These are phyloP conservation scores for Lepidium sativum DNA, from an alignment of 345 rosid genomes.

Conservation along the genomic window DNA sequence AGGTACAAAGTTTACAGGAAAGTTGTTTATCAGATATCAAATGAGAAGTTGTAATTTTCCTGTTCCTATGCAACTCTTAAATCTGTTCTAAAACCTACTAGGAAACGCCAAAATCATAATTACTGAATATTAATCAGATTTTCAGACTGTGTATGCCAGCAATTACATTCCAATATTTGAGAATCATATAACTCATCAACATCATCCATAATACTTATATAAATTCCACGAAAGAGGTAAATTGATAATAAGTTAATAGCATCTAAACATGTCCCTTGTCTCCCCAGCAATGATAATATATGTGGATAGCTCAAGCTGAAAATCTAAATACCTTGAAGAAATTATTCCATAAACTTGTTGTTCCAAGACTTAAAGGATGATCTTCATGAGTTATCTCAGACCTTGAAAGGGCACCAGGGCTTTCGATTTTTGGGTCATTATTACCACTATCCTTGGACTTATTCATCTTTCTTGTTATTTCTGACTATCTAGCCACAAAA, in stretches of 20 bases:
- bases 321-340: conserved; percentile 71
- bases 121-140: background rate
- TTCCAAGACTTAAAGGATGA: conserved; percentile 95
- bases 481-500: conserved; percentile 92
- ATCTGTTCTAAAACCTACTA: background rate
- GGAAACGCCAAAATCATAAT: background rate
- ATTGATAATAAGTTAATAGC: background rate
- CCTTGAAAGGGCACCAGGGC: conserved; percentile 60
- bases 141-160: background rate
- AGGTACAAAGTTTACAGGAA: background rate
- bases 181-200: background rate
- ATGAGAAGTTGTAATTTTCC: background rate
- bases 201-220: background rate
- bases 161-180: background rate
- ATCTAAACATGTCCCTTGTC: background rate
- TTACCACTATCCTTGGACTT: conserved; percentile 33
- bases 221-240: background rate
- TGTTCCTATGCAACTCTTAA: background rate
- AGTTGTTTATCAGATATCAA: background rate
- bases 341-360: conserved; percentile 85
- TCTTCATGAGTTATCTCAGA: conserved; percentile 75
- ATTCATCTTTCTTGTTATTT: conserved; percentile 79
- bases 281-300: background rate
- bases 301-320: background rate
- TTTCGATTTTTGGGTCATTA: conserved; percentile 42